phyloP scores from a whole-genome alignment of 1,139 yeast genomes.

The Saccharomycopsis phalli region DNA sequence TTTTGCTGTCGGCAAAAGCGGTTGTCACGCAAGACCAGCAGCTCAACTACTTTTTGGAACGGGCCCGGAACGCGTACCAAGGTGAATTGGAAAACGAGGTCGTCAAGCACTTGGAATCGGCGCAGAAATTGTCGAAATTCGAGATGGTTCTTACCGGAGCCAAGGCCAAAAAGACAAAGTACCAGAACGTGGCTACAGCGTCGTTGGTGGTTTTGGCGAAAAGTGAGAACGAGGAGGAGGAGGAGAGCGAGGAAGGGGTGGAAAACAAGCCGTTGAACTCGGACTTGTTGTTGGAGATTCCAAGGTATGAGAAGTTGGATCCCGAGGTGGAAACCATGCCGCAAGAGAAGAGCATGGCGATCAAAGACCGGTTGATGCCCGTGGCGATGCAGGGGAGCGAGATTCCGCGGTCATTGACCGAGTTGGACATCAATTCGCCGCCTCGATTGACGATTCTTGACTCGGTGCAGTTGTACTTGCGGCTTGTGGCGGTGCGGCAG shows the following conservation, averaged over 20 bases:
- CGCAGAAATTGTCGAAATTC: slow-evolving; percentile 49
- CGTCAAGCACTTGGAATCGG: slow-evolving; percentile 43
- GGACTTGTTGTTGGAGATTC: slow-evolving; percentile 72
- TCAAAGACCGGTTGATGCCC: slow-evolving; percentile 39
- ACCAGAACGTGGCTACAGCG: slow-evolving; percentile 61
- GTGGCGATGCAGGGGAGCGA: slow-evolving; percentile 51
- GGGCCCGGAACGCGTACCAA: slow-evolving; percentile 52
- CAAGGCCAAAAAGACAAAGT: slow-evolving; percentile 79
- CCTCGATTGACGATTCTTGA: slow-evolving; percentile 68
- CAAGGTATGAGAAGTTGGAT: slow-evolving; percentile 45
- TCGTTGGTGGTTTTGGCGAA: slow-evolving; percentile 75
- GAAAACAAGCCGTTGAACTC: slow-evolving; percentile 60
- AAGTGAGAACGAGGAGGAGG: slow-evolving; percentile 25
- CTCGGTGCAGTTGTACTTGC: slow-evolving; percentile 58
- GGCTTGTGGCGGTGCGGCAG: slow-evolving; percentile 56
- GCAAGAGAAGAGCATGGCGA: slow-evolving; percentile 2
- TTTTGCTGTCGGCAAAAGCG: slow-evolving; percentile 24
- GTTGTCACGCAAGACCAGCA: slow-evolving; percentile 21
- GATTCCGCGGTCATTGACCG: slow-evolving; percentile 48
- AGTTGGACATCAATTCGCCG: slow-evolving; percentile 73
- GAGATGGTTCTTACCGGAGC: slow-evolving; percentile 74
- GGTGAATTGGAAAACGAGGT: slow-evolving; percentile 53
- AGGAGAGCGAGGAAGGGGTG: slow-evolving; percentile 30
- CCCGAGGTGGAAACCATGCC: slow-evolving; percentile 28
- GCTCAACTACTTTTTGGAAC: slow-evolving; percentile 49